Base-by-base conservation (phyloP, 2,329 filamentous ascomycete species). In the Corinectria fuckeliana region DNA sequence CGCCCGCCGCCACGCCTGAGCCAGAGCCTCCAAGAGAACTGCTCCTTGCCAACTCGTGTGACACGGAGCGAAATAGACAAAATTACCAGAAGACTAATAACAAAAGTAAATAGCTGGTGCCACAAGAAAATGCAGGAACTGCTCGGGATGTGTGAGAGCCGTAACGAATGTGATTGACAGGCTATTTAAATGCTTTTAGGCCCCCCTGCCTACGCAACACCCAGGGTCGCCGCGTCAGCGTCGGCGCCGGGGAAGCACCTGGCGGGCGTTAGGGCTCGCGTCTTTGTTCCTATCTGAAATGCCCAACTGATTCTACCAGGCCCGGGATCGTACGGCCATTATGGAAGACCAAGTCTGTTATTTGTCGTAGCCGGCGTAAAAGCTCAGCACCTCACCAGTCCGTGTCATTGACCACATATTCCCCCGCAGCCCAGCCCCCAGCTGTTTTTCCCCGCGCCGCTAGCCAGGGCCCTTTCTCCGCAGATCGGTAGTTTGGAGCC, bases 401-500 rank as follows among this genome's bases (percentile, higher is more conserved):
- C 47, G 55, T 52, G 21, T 34, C 44, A 56, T 39, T 28, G 32
- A 18, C 25, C n/a, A 34, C 60, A 63, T 65, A 52, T 58, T 64
- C 63, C 67, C 67, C 67, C 67, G 56, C 67, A 69, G 32, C 57
- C 61, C 25, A 30, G 20, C 36, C 14, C 48, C 58, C 59, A 64
- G 64, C 64, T 63, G 50, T 60, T 58, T 51, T 62, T 60, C 67
- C 67, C 67, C 67, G 55, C 67, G 59, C 67, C 55, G 47, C 48
- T 45, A 62, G 47, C 48, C 45, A 62, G 56, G 58, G 50, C n/a
- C 41, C 50, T 53, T 65, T 64, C 63, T 66, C 63, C 63, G 61
- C 63, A 65, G 61, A 64, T 64, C 62, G 36, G 50, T 54, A 28
- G 44, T 34, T 45, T 42, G 51, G 47, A 64, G 64, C 58, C 56